These are phyloP conservation scores for Asterochloris sp. DNA, from an alignment of 139 green algal species.

Conservation along the genomic window DNA sequence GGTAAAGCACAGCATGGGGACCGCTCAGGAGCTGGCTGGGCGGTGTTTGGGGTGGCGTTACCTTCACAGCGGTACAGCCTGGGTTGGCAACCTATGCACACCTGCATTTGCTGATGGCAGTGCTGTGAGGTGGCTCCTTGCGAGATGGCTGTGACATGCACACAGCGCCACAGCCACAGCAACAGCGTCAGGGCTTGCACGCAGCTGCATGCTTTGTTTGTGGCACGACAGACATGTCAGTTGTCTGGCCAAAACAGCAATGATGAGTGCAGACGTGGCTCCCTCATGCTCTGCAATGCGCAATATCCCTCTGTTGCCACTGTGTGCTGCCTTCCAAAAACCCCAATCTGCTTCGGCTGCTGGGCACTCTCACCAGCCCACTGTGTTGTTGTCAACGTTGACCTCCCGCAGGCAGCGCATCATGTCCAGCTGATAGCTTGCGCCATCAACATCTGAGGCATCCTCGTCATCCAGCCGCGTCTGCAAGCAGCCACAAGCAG, in stretches of 20 bases:
- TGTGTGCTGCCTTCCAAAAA: background rate
- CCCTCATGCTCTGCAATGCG: background rate
- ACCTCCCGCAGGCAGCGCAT: conserved; percentile 97
- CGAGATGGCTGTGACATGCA: too few species aligned
- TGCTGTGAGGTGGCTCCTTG: too few species aligned
- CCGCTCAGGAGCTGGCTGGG: too few species aligned
- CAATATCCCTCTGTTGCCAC: background rate
- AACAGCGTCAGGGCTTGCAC: too few species aligned
- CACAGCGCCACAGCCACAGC: too few species aligned
- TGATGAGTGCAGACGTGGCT: background rate
- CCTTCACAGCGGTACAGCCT: too few species aligned
- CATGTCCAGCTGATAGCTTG: conserved; percentile 98
- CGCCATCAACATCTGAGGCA: conserved; percentile 46
- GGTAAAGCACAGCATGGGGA: too few species aligned
- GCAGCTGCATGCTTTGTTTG: too few species aligned
- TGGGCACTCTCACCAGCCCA: conserved; percentile 78
- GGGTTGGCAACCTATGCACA: too few species aligned
- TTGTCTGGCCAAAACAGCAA: background rate
- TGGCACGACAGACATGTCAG: too few species aligned
- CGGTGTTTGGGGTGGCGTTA: too few species aligned
- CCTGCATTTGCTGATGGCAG: too few species aligned
- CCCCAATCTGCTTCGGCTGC: background rate
- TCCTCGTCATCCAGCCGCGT: conserved; percentile 55
- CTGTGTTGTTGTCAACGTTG: conserved; percentile 99
- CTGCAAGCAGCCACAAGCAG: background rate